phyloP scores from a whole-genome alignment of 139 green algal genomes.

The Coccomyxa sp. region DNA sequence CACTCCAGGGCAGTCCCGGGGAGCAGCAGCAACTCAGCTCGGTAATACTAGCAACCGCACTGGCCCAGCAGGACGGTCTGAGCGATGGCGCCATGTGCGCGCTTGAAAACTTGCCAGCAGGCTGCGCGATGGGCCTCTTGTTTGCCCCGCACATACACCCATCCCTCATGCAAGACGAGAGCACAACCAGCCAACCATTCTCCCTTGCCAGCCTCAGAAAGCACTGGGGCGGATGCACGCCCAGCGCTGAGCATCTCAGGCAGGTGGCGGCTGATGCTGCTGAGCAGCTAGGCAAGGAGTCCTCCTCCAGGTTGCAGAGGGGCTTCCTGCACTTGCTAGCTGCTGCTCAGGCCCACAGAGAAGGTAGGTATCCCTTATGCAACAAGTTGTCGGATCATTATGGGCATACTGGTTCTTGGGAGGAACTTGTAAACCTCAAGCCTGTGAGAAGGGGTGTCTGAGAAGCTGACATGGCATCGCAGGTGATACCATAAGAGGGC shows the following conservation, averaged over 20 bases:
- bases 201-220: too few relatives aligned
- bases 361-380: not conserved
- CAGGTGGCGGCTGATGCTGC: conserved; percentile 4
- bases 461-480: not conserved
- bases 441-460: not conserved
- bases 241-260: not conserved
- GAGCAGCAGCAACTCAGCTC: not conserved
- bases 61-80: too few relatives aligned
- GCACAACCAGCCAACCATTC: too few relatives aligned
- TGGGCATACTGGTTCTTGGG: not conserved
- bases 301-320: not conserved
- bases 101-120: too few relatives aligned
- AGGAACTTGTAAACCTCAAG: not conserved
- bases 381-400: not conserved
- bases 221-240: too few relatives aligned
- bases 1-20: not conserved
- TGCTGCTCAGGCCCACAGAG: not conserved
- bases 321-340: conserved; percentile 7
- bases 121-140: too few relatives aligned
- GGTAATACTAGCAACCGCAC: too few relatives aligned
- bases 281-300: not conserved
- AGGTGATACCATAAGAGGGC: not conserved
- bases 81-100: too few relatives aligned
- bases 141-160: too few relatives aligned
- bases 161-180: too few relatives aligned